These are phyloP conservation scores for Biscogniauxia sp. DNA, from an alignment of 2,329 filamentous ascomycete genomes.

Conservation along the genomic window DNA sequence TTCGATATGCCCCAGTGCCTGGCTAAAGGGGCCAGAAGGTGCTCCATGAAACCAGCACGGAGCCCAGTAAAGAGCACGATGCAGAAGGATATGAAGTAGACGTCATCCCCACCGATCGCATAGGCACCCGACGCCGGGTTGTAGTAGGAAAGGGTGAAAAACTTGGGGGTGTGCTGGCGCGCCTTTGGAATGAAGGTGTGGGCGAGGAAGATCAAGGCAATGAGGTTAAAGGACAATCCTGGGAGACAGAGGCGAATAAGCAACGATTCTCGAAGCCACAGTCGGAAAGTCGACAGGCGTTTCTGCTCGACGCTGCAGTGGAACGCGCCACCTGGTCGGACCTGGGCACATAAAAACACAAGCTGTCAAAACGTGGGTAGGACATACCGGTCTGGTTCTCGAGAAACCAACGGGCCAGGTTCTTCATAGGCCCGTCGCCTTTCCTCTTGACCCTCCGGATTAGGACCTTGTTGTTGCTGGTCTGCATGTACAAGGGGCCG, in stretches of 20 bases:
- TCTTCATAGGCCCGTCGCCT: constrained; percentile 59
- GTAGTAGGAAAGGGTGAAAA: constrained; percentile 84
- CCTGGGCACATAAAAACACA: background rate
- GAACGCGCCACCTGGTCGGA: constrained; percentile 8
- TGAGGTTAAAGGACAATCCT: constrained; percentile 84
- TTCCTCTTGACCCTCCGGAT: constrained; percentile 59
- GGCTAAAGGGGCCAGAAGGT: constrained; percentile 76
- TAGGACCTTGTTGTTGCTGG: constrained; percentile 50
- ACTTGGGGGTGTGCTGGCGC: constrained; percentile 76
- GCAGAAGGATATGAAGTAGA: constrained; percentile 73
- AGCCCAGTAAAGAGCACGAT: constrained; percentile 84
- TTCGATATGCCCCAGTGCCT: constrained; percentile 69
- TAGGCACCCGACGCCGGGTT: constrained; percentile 68
- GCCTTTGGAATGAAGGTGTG: constrained; percentile 81
- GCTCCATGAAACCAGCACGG: constrained; percentile 82
- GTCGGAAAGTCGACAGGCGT: background rate
- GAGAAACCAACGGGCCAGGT: constrained; percentile 67
- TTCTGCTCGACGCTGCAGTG: constrained; percentile 11
- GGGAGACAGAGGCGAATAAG: constrained; percentile 15
- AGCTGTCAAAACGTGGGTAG: background rate
- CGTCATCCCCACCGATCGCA: constrained; percentile 74
- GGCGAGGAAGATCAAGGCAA: constrained; percentile 77
- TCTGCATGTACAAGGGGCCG: constrained; percentile 58
- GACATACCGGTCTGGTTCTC: constrained; percentile 76
- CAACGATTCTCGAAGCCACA: constrained; percentile 1